These are phyloP conservation scores for Zoysia pacifica DNA, from an alignment of 176 grass and related monocot genomes.

Conservation along the genomic window DNA sequence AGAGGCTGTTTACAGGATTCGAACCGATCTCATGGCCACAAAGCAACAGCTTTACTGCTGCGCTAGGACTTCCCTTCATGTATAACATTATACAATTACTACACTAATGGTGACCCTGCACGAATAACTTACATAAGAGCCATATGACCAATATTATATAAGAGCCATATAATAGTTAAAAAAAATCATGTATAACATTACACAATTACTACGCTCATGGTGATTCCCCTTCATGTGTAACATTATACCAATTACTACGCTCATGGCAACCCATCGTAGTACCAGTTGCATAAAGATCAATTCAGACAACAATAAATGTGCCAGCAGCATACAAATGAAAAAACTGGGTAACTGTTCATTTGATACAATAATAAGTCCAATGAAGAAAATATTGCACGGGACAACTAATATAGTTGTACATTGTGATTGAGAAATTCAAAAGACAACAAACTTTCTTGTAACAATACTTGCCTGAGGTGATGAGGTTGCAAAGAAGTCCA, in stretches of 20 bases:
- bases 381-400: constrained; percentile 3
- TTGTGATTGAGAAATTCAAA: neutral
- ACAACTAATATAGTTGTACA: constrained; percentile 2
- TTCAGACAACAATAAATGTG: neutral
- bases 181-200: neutral
- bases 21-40: too few relatives aligned
- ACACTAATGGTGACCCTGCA: too few relatives aligned
- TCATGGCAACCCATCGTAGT: too few relatives aligned
- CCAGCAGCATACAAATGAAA: constrained; percentile 4
- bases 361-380: neutral
- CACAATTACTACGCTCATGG: neutral
- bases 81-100: neutral
- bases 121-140: too few relatives aligned
- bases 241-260: neutral
- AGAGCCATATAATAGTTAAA: too few relatives aligned
- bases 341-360: neutral
- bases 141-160: too few relatives aligned
- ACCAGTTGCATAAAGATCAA: neutral
- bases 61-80: neutral
- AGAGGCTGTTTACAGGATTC: too few relatives aligned
- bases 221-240: neutral
- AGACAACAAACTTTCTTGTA: neutral
- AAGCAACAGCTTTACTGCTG: too few relatives aligned
- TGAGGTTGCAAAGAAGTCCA: constrained; percentile 83
- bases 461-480: constrained; percentile 64